These are phyloP conservation scores for Trichosporon ovoides DNA, from an alignment of 1,284 basidiomycete species.

Conservation along the genomic window DNA sequence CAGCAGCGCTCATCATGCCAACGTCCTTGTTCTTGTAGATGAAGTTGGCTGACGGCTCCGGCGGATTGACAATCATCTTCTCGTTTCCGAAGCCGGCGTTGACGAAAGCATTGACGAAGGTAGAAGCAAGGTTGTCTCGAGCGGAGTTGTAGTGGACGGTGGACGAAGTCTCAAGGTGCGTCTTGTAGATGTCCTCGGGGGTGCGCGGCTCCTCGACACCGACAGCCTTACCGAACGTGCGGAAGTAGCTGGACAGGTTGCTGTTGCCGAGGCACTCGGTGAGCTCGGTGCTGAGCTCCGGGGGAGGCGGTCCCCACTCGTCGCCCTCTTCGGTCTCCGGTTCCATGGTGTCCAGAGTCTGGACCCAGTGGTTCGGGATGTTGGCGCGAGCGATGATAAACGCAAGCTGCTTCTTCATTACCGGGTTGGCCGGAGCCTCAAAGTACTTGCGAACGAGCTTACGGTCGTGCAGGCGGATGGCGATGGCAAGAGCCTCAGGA, in stretches of 20 bases:
- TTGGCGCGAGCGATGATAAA: constrained; percentile 89
- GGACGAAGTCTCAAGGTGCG: constrained; percentile 79
- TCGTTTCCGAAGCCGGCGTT: constrained; percentile 99
- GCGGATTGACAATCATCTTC: constrained; percentile 93
- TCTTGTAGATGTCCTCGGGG: constrained; percentile 96
- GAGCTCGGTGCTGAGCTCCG: constrained; percentile 75
- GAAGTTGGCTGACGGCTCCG: constrained; percentile 95
- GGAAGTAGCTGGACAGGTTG: constrained; percentile 77
- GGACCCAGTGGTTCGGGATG: constrained; percentile 85
- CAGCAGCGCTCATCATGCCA: constrained; percentile 94
- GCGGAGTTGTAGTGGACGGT: constrained; percentile 84
- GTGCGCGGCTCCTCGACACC: constrained; percentile 85
- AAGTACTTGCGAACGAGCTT: constrained; percentile 77
- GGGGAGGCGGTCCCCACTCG: constrained; percentile 37
- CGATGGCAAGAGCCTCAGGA: constrained; percentile 83
- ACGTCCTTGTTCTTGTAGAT: constrained; percentile 99
- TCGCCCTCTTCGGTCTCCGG: constrained; percentile 54
- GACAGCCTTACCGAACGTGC: constrained; percentile 89
- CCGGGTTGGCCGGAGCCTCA: constrained; percentile 74
- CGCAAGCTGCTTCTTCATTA: constrained; percentile 94
- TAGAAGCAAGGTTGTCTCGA: constrained; percentile 87
- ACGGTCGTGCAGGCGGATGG: constrained; percentile 78
- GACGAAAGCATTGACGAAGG: constrained; percentile 98
- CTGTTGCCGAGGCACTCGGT: constrained; percentile 78
- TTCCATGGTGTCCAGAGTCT: constrained; percentile 51